Evolutionary conservation across 2,329 filamentous ascomycete genomes (phyloP), one percentile per base, ranked within the genome.

Genomic region (Fusarium concolor): DNA sequence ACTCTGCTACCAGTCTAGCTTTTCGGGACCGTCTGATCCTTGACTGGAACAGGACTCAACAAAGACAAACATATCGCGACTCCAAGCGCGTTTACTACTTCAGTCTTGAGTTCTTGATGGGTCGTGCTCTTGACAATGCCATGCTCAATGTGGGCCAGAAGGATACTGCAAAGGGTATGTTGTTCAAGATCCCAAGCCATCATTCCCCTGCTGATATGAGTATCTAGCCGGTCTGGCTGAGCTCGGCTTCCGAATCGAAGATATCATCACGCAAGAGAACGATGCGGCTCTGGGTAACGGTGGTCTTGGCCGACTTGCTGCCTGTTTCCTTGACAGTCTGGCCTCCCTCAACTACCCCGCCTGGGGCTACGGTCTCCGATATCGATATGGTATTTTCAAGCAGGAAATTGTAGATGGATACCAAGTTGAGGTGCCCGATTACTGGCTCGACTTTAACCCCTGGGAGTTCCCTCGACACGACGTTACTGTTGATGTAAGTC

Each of bases 361-460:
- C 20, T 99, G 96, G 96, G 96, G 96, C 35, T 99, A 99, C 75
- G 96, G 95, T 56, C 84, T 99, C 71, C 89, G 96, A 76, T 99
- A 99, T 84, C 87, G 94, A 79, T 98, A 98, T 78, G 92, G 92
- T 77, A 99, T 99, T 79, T 99, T 99, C 89, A 98, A 98, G 84
- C 96, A 99, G 83, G 96, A 98, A 83, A 98, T 99, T 74, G 90
- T 97, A 62, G 92, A 98, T 76, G 96, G 96, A 59, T 99, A 97
- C 79, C 96, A 99, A 80, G 94, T 99, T 68, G 96, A 99, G 77
- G 92, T 98, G 61, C 96, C 96, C 20, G 96, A 99, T 79, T 98
- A 99, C 82, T 99, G 96, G 96, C 88, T 99, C 54, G 96, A 98
- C 78, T 97, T 98, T 81, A 99, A 99, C 80, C 96, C 96, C 1